Evolutionary conservation across 2,329 filamentous ascomycete genomes (phyloP), one percentile per base, ranked within the genome.

Genomic region (Colletotrichum sp.): DNA sequence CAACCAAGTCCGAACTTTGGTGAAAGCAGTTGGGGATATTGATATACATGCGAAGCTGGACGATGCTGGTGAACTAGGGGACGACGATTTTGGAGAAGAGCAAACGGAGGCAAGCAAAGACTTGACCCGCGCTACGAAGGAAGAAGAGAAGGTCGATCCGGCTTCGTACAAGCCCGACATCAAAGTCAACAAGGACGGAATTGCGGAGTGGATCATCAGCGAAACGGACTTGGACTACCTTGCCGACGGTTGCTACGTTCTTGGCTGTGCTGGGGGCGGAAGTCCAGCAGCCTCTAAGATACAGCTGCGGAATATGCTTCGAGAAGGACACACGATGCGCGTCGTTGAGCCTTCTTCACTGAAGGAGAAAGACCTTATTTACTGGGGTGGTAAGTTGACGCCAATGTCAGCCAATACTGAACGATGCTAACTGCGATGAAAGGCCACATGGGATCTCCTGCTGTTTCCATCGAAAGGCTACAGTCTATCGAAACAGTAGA

Each of bases 171-270:
- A 34, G 18, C 75, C 75, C 15, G 21, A 60, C 2, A 62, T 77
- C 7, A 26, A 52, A 4, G 21, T 67, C 21, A 71, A 75, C 62
- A 16, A 34, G 0, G 16, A 36, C 4, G 66, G 30, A 8, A 26
- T 86, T 6, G 68, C 63, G 4, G 82, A 85, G 63, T 89, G 88
- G 88, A 82, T 84, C 71, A 80, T 90, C 16, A 86, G 84, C 4
- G 85, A 87, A 73, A 84, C 84, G 0, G 88, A 89, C 78, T 80
- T 89, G 30, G 82, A 85, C 63, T 89, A 85, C 68, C 82, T 89
- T 5, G 83, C 86, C 3, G 86, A 87, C 65, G 88, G 88, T 1
- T 87, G 86, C 71, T 87, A 87, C 49, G 84, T 90, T 10, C 82
- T 90, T 0, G 88, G 87, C 3, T 88, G 87, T 68, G 88, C 86